Percentiles rank a stretch among this genome's conserved stretches.
These are phyloP conservation scores for Opeltia flavorubescens DNA, from an alignment of 495 filamentous ascomycete genomes.

Conservation along the genomic window DNA sequence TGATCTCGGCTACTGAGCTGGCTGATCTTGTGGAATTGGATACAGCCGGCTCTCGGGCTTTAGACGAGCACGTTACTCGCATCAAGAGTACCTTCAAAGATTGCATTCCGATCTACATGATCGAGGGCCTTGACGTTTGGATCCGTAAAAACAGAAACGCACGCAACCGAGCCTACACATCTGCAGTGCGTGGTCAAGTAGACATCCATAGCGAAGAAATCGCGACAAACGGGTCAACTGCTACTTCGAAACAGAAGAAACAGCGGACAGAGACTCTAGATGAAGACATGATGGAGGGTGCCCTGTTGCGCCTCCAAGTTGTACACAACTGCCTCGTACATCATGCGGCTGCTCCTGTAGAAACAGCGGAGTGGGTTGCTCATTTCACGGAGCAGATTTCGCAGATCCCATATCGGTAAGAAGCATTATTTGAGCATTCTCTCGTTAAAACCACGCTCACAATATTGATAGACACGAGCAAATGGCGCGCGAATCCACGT, in stretches of 20 bases:
- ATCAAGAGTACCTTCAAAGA: conserved; percentile 39
- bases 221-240: conserved; percentile 3
- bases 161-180: conserved; percentile 51
- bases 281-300: conserved; percentile 60
- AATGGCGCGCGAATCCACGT: conserved; percentile 42
- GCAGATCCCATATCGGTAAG: conserved; percentile 56
- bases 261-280: conserved; percentile 28
- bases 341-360: conserved; percentile 45
- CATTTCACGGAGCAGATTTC: conserved; percentile 72
- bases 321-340: conserved; percentile 54
- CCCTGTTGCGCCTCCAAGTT: conserved; percentile 59
- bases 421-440: neutral
- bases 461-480: conserved; percentile 23
- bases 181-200: conserved; percentile 46
- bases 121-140: conserved; percentile 56
- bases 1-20: conserved; percentile 54
- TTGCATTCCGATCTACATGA: conserved; percentile 54
- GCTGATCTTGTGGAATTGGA: conserved; percentile 31
- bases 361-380: conserved; percentile 66
- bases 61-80: conserved; percentile 45
- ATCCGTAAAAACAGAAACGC: conserved; percentile 57
- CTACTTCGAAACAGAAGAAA: conserved; percentile 14
- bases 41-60: conserved; percentile 20
- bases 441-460: neutral
- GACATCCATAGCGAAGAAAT: conserved; percentile 16